Base-by-base conservation (phyloP, 805 yeast genomes). In the Ogataea ganodermae region DNA sequence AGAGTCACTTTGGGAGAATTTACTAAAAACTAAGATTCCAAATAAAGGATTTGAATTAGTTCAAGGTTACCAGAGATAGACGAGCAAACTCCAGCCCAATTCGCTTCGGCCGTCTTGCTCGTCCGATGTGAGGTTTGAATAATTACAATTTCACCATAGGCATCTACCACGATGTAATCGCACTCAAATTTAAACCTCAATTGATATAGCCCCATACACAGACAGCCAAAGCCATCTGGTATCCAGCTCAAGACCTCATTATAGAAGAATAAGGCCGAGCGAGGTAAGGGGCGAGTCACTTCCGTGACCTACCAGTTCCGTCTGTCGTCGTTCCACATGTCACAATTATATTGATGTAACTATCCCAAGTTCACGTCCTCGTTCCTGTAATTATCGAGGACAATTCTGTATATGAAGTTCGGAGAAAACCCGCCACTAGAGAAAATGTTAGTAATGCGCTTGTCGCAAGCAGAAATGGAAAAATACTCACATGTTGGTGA, bases 381-480 rank as follows among this genome's bases (percentile, higher is more conserved):
- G 44, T 84, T 80, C 67, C 86, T 86, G 68, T 94, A 94, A 69
- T 92, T 89, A 68, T 94, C 99, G 72, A 91, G 80, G 17, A 94
- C 96, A 46, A 94, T 86, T 69, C 99, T 84, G 69, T 94, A 94
- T 45, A 94, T 86, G 70, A 94, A 94, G 59, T 92, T 89, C 39
- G 99, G 98, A 21, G 98, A 88, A 65, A 87, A 90, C 13, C 98
- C 98, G 42, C 98, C 99, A 44, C 67, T 58, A 48, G 6, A 54
- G 16, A 3, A 45, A 53, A 46, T 18, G 33, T 20, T 38, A 30
- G 26, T 21, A 35, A 47, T 39, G 37, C 33, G 9, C 6, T 30
- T n/a, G n/a, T n/a, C n/a, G n/a, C 23, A 21, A 20, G 32, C 24
- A 23, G 35, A 7, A 44, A 6, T 16, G 10, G 20, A 36, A 40